Evolutionary conservation across 257 asterid species (phyloP), one percentile per base, ranked within the genome.

Genomic region (Plectranthus barbatus): DNA sequence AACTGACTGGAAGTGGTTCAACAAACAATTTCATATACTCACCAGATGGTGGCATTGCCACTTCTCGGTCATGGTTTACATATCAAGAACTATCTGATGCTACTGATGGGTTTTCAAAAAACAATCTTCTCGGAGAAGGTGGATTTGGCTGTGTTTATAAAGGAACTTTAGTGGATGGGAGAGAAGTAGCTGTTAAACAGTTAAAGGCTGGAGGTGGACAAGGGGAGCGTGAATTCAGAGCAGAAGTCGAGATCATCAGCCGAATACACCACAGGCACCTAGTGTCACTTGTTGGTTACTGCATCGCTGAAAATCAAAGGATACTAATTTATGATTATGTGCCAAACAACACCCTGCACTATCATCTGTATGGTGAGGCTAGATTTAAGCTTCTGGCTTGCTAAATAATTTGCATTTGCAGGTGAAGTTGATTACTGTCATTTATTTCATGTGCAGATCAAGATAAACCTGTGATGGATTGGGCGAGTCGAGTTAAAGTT

Each of bases 181-280:
- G 91, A 74, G 90, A 66, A 73, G 91, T 90, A 17, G 97, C 97
- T 37, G 95, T 90, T 73, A 90, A 90, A 71, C 95, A 86, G 80
- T 72, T 90, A 69, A 90, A 86, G 68, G 86, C 70, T 68, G 97
- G 97, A 17, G 85, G 97, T 47, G 95, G 95, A 62, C 97, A 89
- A 76, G 97, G 97, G 52, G 97, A 89, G 69, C 91, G 95, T 19
- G 97, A 89, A 67, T 89, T 89, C 73, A 78, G 85, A 81, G 97
- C 97, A 20, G 97, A 89, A 77, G 95, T 89, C 39, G 97, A 89
- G 59, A 89, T 89, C 77, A 89, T 89, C 59, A 90, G 95, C 78
- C 68, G 97, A 47, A 82, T 90, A 70, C 97, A 90, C 76, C 97
- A 90, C 55, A 86, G 91, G 45, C 95, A 90, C 78, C 77, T 90